Conservation (phyloP, 2,329 filamentous ascomycete genomes). For the Ambrosiella xylebori region DNA sequence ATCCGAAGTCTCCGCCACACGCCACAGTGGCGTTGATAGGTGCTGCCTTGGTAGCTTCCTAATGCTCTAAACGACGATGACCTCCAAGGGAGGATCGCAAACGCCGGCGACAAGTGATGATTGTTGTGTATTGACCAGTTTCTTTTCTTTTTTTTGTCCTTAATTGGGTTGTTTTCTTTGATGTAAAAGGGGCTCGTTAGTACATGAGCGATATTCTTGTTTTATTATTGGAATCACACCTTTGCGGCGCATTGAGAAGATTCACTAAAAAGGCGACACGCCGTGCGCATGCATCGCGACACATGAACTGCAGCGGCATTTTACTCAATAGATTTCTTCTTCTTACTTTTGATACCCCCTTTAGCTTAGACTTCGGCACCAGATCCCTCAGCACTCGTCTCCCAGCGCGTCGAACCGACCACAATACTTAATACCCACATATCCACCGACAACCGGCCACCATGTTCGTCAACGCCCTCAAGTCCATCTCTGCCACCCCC, state of each 20-base stretch:
- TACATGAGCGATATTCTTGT: too few species aligned
- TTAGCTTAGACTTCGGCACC: neutral
- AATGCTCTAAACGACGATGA: too few species aligned
- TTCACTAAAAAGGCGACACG: too few species aligned
- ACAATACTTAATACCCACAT: neutral
- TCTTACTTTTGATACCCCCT: neutral
- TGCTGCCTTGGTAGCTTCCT: neutral
- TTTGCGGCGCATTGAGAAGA: too few species aligned
- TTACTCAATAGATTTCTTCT: neutral
- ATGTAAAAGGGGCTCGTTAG: too few species aligned
- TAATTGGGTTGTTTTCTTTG: too few species aligned
- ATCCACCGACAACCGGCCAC: conserved; percentile 17
- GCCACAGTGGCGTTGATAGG: neutral
- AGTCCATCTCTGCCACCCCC: conserved; percentile 79
- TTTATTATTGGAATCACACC: too few species aligned
- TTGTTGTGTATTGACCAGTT: too few species aligned
- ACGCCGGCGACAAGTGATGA: too few species aligned
- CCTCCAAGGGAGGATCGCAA: too few species aligned
- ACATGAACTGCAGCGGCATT: neutral
- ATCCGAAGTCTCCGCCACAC: neutral
- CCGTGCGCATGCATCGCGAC: neutral
- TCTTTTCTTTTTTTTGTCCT: too few species aligned
- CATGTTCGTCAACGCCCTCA: conserved; percentile 90
- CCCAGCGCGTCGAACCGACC: neutral
- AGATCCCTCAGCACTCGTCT: too few species aligned